Evolutionary conservation across 1,139 yeast genomes (phyloP).

Genomic region (Eremothecium coryli): DNA sequence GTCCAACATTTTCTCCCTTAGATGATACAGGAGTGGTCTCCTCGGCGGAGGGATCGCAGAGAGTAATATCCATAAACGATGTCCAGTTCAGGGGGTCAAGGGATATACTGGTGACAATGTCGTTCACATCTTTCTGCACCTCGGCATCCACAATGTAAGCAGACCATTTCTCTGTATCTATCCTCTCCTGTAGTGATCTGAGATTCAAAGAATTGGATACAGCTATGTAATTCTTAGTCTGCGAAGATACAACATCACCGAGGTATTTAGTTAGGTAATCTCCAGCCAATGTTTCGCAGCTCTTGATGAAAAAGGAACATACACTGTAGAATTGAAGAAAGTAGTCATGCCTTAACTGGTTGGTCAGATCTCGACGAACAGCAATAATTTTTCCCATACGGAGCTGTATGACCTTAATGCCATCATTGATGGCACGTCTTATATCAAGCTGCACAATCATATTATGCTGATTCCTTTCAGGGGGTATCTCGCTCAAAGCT

Average conservation of each 20-base stretch:
- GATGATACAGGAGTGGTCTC: background rate
- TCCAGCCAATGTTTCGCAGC: constrained; percentile 81
- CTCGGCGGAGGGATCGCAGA: constrained; percentile 12
- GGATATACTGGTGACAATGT: constrained; percentile 44
- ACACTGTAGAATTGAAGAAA: constrained; percentile 62
- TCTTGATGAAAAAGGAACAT: constrained; percentile 61
- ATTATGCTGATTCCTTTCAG: constrained; percentile 22
- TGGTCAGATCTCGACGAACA: constrained; percentile 67
- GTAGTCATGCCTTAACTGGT: constrained; percentile 43
- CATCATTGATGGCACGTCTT: constrained; percentile 42
- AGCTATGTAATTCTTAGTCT: constrained; percentile 51
- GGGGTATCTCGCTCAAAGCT: constrained; percentile 46
- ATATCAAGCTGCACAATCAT: constrained; percentile 56
- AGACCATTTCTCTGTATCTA: constrained; percentile 74
- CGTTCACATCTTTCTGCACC: constrained; percentile 47
- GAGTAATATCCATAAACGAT: constrained; percentile 29
- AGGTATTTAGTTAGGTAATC: constrained; percentile 52
- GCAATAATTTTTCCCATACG: constrained; percentile 70
- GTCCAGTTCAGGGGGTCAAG: constrained; percentile 47
- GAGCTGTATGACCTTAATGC: constrained; percentile 65
- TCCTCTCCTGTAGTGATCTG: constrained; percentile 35
- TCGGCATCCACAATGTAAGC: constrained; percentile 47
- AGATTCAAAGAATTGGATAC: constrained; percentile 48
- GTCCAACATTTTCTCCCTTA: constrained; percentile 19
- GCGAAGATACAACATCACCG: constrained; percentile 59